Evolutionary conservation across 495 filamentous ascomycete genomes (phyloP), one percentile per base, ranked within the genome.

Genomic region (Astrocystis sublimbata): DNA sequence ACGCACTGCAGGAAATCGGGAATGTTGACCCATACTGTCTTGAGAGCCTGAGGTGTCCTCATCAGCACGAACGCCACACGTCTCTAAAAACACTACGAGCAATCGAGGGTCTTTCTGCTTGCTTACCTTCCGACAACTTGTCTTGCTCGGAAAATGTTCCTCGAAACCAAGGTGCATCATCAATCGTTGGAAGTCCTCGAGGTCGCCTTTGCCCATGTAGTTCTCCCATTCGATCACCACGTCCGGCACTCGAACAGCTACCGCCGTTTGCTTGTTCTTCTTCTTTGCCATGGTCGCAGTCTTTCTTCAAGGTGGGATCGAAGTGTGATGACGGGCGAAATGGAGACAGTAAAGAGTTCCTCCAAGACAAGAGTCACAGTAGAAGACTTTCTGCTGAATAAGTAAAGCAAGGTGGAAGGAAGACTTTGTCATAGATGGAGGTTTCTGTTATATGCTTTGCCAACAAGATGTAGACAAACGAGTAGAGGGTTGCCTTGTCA

Each of bases 11-110:
- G 50, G 33, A 80, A 71, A 66, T 79, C 75, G 8, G 55, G 35
- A 49, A 79, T 77, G 54, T 78, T 78, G 41, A 79, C 64, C 61
- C 71, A 68, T 5, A 77, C 65, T 1, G 40, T 47, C 28, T 61
- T 61, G 21, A 61, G 47, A 6, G 28, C 49, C 58, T 61, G 9
- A 12, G 7, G 6, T 9, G 30, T 6, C 12, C 40, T 30, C 15
- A 7, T 60, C 15, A 60, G 45, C 23, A 38, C 9, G 6, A 6
- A 12, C 21, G 2, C 10, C 1, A 30, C n/a, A 17, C 17, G 19
- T 35, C n/a, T 13, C 1, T 17, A 26, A 4, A 17, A 30, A 13
- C 13, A 7, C 26, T 10, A 13, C 2, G 12, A 10, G 30, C 2
- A 4, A 8, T 8, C 24, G 38, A 30, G 2, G n/a, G 19, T 9